phyloP scores from a whole-genome alignment of 1,284 basidiomycete genomes.

The Paramarasmius palmivorus region DNA sequence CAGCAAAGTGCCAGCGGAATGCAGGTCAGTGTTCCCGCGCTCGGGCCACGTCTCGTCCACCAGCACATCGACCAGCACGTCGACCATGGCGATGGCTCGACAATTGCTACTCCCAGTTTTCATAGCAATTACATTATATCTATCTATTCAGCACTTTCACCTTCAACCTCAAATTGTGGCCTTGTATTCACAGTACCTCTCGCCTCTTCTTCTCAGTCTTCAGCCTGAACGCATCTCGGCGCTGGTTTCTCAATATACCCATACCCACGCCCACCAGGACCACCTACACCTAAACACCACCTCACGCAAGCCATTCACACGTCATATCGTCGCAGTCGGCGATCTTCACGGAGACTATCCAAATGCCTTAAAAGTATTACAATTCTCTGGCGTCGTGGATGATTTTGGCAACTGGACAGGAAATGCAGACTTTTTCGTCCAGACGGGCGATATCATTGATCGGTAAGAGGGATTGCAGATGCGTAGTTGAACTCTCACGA shows the following conservation, averaged over 20 bases:
- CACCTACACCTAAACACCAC: constrained; percentile 8
- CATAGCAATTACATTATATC: too few relatives aligned
- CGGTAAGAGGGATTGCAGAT: constrained; percentile 41
- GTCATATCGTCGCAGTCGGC: constrained; percentile 75
- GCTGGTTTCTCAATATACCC: constrained; percentile 1
- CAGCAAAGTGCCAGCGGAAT: too few relatives aligned
- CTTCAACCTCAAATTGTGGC: too few relatives aligned
- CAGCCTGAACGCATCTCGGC: neutral
- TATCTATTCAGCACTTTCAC: too few relatives aligned
- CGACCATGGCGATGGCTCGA: too few relatives aligned
- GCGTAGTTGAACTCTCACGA: constrained; percentile 6
- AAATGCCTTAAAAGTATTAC: constrained; percentile 73
- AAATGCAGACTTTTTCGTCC: constrained; percentile 80
- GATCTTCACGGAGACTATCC: constrained; percentile 80
- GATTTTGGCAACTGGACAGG: constrained; percentile 76
- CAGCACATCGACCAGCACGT: too few relatives aligned
- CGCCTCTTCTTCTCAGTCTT: neutral
- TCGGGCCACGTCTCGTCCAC: too few relatives aligned
- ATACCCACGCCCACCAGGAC: neutral
- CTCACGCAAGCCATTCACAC: constrained; percentile 36
- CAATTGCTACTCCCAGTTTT: too few relatives aligned
- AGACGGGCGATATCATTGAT: constrained; percentile 94
- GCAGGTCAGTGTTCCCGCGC: too few relatives aligned
- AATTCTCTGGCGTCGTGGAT: constrained; percentile 75
- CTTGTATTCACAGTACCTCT: neutral